Percentiles rank a stretch among this genome's conserved stretches.
Conservation (phyloP, 1,139 yeast genomes). For the Saccharomyces pastorianus region DNA sequence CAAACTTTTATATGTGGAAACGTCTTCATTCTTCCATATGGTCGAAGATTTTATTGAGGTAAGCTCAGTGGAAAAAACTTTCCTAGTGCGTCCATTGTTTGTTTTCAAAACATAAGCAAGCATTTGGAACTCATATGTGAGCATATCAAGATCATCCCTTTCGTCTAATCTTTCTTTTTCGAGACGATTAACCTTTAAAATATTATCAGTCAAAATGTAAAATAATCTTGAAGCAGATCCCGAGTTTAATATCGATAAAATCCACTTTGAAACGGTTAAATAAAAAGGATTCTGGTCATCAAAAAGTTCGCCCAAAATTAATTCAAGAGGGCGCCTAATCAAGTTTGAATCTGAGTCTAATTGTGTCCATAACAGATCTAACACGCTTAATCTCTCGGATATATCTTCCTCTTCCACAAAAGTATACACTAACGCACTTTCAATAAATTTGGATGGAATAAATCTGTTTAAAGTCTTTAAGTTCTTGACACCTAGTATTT, state of each 20-base stretch:
- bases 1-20: slow-evolving; percentile 57
- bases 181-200: slow-evolving; percentile 22
- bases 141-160: slow-evolving; percentile 50
- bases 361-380: slow-evolving; percentile 56
- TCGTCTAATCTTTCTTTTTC: slow-evolving; percentile 22
- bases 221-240: slow-evolving; percentile 57
- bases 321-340: slow-evolving; percentile 56
- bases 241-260: slow-evolving; percentile 41
- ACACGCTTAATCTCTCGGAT: slow-evolving; percentile 39
- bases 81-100: slow-evolving; percentile 38
- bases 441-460: slow-evolving; percentile 38
- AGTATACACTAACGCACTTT: slow-evolving; percentile 50
- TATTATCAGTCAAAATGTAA: slow-evolving; percentile 35
- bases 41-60: slow-evolving; percentile 40
- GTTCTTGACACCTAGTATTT: slow-evolving; percentile 22
- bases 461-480: slow-evolving; percentile 20
- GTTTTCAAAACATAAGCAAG: slow-evolving; percentile 45
- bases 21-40: slow-evolving; percentile 37
- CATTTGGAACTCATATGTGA: slow-evolving; percentile 49
- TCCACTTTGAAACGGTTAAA: slow-evolving; percentile 49
- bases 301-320: slow-evolving; percentile 56
- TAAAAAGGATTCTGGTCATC: slow-evolving; percentile 37
- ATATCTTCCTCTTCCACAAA: slow-evolving; percentile 37
- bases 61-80: slow-evolving; percentile 46
- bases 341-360: slow-evolving; percentile 40